Conservation (phyloP, 106 monocot genomes). For the Hemerocallis citrina region DNA sequence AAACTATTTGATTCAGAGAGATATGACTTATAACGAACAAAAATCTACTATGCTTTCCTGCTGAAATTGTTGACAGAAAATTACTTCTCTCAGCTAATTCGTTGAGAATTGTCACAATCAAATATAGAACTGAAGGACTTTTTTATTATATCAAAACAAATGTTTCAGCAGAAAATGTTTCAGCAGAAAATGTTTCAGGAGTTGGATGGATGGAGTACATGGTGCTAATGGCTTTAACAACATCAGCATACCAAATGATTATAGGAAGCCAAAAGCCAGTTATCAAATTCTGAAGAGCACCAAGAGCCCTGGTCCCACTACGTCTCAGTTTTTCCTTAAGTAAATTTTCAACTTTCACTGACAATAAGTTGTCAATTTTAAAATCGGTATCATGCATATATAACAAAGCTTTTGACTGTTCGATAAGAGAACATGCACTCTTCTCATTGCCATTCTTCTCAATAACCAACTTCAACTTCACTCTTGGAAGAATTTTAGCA, state of each 20-base stretch:
- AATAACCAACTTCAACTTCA: no score
- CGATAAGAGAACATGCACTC: no score
- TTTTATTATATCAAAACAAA: constrained; percentile 52
- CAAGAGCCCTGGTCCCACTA: constrained; percentile 48
- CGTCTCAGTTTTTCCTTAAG: constrained; percentile 61
- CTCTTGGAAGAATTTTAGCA: no score
- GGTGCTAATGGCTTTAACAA: constrained; percentile 79
- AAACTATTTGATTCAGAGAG: constrained; percentile 81
- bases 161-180: no score
- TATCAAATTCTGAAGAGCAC: constrained; percentile 48
- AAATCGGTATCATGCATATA: no score
- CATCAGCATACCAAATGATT: constrained; percentile 82
- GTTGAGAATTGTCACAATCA: constrained; percentile 9
- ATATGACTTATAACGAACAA: constrained; percentile 81
- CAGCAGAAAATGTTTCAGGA: constrained; percentile 77
- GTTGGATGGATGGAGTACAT: constrained; percentile 73
- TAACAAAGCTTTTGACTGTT: no score
- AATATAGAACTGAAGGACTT: constrained; percentile 48
- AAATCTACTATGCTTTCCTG: constrained; percentile 66
- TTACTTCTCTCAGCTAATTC: constrained; percentile 13
- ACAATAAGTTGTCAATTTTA: no score
- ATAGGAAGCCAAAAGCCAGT: constrained; percentile 65
- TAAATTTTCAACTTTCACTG: no score
- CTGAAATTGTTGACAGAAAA: constrained; percentile 18
- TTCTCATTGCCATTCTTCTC: no score